Evolutionary conservation across 2,329 filamentous ascomycete species (phyloP).

Genomic region (Cercospora sp.): DNA sequence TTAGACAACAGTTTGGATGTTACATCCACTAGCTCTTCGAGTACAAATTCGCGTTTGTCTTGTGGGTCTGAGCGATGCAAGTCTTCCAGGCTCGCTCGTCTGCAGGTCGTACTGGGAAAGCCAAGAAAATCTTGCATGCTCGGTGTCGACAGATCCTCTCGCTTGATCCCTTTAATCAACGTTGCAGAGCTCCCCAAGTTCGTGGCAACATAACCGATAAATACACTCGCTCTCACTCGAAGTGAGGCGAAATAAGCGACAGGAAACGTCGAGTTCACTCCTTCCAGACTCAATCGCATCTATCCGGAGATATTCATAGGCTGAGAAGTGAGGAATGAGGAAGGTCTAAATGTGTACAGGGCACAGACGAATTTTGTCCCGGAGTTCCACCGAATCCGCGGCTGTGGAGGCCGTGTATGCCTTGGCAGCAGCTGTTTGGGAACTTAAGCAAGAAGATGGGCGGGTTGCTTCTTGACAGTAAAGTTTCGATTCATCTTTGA

Average conservation of each 20-base stretch:
- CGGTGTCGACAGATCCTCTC: neutral
- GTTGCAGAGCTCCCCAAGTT: too few species aligned
- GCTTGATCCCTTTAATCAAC: too few species aligned
- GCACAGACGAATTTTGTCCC: neutral
- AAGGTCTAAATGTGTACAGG: neutral
- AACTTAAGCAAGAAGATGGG: neutral
- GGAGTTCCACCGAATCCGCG: conserved; percentile 5
- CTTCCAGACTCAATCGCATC: neutral
- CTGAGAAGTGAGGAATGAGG: neutral
- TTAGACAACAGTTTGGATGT: too few species aligned
- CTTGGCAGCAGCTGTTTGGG: neutral
- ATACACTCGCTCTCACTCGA: neutral
- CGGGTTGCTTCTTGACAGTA: neutral
- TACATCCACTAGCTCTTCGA: too few species aligned
- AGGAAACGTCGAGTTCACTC: neutral
- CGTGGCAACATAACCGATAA: neutral
- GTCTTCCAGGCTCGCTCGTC: neutral
- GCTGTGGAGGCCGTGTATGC: neutral
- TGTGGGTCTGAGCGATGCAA: neutral
- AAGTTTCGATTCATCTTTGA: neutral
- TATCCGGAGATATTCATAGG: neutral
- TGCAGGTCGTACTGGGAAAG: neutral
- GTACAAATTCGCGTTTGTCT: neutral
- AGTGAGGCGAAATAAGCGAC: neutral
- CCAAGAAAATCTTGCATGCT: neutral